Evolutionary conservation across 2,329 filamentous ascomycete species (phyloP), one percentile per base, ranked within the genome.

Genomic region (Trichoderma atroviride): DNA sequence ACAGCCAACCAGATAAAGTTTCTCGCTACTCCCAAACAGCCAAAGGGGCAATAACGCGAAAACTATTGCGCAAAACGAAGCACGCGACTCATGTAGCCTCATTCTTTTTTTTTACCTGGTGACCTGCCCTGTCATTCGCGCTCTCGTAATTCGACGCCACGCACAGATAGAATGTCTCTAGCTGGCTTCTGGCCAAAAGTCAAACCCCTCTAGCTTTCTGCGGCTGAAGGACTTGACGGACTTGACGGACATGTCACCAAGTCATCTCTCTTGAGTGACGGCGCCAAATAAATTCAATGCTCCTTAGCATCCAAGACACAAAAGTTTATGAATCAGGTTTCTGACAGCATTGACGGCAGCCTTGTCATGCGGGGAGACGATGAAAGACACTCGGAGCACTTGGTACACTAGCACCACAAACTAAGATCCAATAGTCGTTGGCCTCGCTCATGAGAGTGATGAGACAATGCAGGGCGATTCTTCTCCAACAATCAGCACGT

Each of bases 161-260:
- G 16, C 27, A 33, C 27, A 47, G 10, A 11, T 65, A 31, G 62
- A 57, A 57, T 9, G 33, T 27, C n/a, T 65, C 62, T 65, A 43
- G 62, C 53, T 13, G 22, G 52, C 52, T 65, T 65, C 62, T 65
- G 56, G 52, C 27, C n/a, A 31, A 57, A 50, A 65, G 29, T 37
- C 24, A 55, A 65, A 22, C 40, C 10, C 50, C 27, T 24, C 29
- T 24, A 47, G 47, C 22, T 55, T 40, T n/a, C 6, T 43, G 40
- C 7, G 40, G 40, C 40, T 43, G 40, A 43, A 43, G 16, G 40
- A 43, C 40, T n/a, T n/a, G 7, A 43, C 40, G 16, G 40, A 43
- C 40, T n/a, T n/a, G 7, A 43, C 40, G 40, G 16, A 43, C 16
- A 43, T n/a, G 19, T 16, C 4, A 9, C 16, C 19, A 19, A 43